Evolutionary conservation across 805 yeast species (phyloP).

Genomic region (Helenozyma rhizophorensis): DNA sequence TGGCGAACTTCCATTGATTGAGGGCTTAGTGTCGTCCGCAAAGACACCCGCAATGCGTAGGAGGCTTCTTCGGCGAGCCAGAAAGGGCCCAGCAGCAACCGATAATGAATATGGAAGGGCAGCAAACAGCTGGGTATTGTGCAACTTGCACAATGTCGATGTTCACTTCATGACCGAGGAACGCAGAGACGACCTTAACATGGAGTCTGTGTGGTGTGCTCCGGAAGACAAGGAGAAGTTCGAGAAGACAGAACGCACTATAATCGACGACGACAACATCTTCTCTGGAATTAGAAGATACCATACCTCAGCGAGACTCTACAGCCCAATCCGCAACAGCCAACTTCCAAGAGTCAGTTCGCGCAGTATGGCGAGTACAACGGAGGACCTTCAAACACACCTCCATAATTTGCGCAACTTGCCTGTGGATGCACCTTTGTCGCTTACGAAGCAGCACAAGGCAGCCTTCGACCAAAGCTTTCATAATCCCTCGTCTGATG

Average conservation of each 20-base stretch:
- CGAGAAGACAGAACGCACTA: constrained; percentile 13
- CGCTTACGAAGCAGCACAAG: constrained; percentile 2
- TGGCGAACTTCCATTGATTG: constrained; percentile 46
- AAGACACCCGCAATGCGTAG: constrained; percentile 37
- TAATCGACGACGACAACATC: constrained; percentile 18
- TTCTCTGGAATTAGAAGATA: constrained; percentile 22
- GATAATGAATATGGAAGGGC: constrained; percentile 53
- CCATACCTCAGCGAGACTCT: constrained; percentile 34
- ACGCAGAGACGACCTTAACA: constrained; percentile 61
- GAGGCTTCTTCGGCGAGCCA: constrained; percentile 46
- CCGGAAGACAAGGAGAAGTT: constrained; percentile 33
- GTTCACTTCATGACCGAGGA: constrained; percentile 72
- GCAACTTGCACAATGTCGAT: constrained; percentile 65
- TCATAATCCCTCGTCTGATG: constrained; percentile 7
- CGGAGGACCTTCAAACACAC: neutral
- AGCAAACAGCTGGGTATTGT: constrained; percentile 78
- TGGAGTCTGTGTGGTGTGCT: constrained; percentile 65
- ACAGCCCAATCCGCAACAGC: too few relatives aligned
- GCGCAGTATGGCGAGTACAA: neutral
- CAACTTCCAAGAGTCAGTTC: too few relatives aligned
- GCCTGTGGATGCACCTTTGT: constrained; percentile 1
- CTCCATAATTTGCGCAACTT: constrained; percentile 3
- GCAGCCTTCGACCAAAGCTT: constrained; percentile 5
- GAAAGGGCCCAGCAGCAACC: constrained; percentile 48
- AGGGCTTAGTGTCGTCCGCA: constrained; percentile 66